Base-by-base conservation (phyloP, 2,329 filamentous ascomycete genomes). In the Alternaria longipes region DNA sequence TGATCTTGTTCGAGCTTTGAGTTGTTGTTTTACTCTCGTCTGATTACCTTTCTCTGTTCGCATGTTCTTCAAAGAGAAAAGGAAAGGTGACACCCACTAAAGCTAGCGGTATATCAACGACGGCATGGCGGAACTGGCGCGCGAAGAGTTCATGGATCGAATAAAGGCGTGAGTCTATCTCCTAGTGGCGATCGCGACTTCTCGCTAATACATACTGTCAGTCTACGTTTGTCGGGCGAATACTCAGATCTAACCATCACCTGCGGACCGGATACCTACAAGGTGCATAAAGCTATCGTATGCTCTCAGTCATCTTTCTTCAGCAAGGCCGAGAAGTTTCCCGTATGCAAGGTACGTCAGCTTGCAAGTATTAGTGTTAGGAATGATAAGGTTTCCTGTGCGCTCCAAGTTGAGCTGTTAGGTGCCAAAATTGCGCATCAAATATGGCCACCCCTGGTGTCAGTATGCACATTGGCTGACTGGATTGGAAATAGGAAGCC, bases 191-290 rank as follows among this genome's bases (percentile, higher is more conserved):
- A 16, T 14, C 3, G 5, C 24, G 7, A 14, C 24, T 30, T 14
- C 11, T 3, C 11, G 9, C 20, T 24, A n/a, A 30, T 4, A 53
- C 16, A 8, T 9, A 11, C 9, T 24, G 9, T 8, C 20, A 62
- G 52, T 5, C 53, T 62, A 1, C 40, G 49, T 16, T 18, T 4
- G 3, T 57, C 59, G 4, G 64, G 66, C 45, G 41, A 63, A 7
- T 69, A 64, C 60, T 69, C 63, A 0, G 68, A 72, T 44, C 41
- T 72, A 7, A 51, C 32, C 11, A 63, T 72, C 34, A 67, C 59
- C 2, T 72, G 69, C 30, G 60, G 61, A 8, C 16, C 9, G 4
- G 56, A 67, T 28, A 45, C 24, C 2, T 57, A 66, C 42, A 58
- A 62, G 3, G 64, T 70, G 4, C 62, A 70, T 51, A 68, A 62